Conservation (phyloP, 1,284 basidiomycete species). For the Wolfiporia cocos region DNA sequence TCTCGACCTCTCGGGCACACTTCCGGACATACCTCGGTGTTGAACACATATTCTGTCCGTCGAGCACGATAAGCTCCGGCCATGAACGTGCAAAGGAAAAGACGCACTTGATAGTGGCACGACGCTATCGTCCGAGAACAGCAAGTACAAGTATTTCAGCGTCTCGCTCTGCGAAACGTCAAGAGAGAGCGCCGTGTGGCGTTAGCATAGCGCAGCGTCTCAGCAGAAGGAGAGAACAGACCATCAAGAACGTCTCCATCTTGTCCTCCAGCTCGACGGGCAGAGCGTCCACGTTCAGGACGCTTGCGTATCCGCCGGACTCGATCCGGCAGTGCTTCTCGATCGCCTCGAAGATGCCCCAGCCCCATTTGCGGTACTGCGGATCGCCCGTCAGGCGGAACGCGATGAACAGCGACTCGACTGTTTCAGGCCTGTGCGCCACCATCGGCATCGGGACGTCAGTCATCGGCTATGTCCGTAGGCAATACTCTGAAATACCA, state of each 20-base stretch:
- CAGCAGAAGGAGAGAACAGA: conserved; percentile 27
- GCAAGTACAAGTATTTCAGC: conserved; percentile 89
- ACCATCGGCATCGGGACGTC: too few species aligned
- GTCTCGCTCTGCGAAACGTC: conserved; percentile 67
- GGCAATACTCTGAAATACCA: too few species aligned
- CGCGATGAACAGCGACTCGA: conserved; percentile 90
- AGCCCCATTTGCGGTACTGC: conserved; percentile 80
- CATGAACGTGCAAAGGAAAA: background rate
- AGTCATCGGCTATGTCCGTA: background rate
- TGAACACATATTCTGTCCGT: conserved; percentile 80
- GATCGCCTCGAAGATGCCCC: conserved; percentile 90
- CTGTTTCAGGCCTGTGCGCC: conserved; percentile 76
- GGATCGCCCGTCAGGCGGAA: conserved; percentile 81
- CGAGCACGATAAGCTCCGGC: background rate
- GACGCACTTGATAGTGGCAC: conserved; percentile 71
- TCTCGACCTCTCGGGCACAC: conserved; percentile 3
- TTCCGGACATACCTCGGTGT: conserved; percentile 68
- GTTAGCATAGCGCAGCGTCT: background rate
- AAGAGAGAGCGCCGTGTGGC: background rate
- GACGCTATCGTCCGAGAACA: conserved; percentile 74
- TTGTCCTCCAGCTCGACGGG: conserved; percentile 73
- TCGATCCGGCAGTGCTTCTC: conserved; percentile 74
- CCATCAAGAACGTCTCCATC: conserved; percentile 95
- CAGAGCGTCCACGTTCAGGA: conserved; percentile 78
- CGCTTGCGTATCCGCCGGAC: conserved; percentile 79